Percentiles rank a stretch among this genome's conserved stretches.
Evolutionary conservation across 108 stramenopile species (phyloP).

Genomic region (Skeletonema costatum): DNA sequence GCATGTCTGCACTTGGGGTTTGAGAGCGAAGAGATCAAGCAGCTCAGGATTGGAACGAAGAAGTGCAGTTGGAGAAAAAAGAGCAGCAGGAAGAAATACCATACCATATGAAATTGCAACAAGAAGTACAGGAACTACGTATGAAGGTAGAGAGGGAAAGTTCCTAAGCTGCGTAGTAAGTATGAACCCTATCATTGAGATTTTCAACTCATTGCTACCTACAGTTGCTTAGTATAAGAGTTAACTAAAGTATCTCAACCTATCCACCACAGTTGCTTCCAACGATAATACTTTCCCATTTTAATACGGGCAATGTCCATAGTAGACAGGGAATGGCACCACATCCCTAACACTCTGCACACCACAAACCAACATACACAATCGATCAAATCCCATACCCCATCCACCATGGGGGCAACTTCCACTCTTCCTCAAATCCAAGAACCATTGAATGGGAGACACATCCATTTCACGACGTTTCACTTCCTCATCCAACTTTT

Average conservation of each 20-base stretch:
- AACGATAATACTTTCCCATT: not conserved
- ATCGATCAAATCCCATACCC: conserved; percentile 95
- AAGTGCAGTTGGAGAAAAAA: too few species aligned
- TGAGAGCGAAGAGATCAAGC: too few species aligned
- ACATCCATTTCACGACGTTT: conserved; percentile 71
- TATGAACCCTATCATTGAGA: too few species aligned
- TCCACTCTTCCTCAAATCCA: conserved; percentile 91
- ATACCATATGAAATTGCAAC: too few species aligned
- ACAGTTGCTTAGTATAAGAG: not conserved
- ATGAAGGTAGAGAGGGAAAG: too few species aligned
- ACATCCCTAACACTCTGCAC: conserved; percentile 93
- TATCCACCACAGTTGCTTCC: not conserved
- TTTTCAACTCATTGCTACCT: not conserved
- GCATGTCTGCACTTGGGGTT: too few species aligned
- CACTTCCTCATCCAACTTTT: conserved; percentile 74
- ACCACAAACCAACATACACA: conserved; percentile 87
- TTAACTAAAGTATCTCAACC: not conserved
- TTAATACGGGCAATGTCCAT: conserved; percentile 88
- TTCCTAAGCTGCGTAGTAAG: too few species aligned
- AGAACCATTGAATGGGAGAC: conserved; percentile 86
- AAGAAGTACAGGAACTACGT: too few species aligned
- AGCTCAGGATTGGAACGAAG: too few species aligned
- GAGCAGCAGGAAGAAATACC: too few species aligned
- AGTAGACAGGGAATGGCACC: conserved; percentile 94
- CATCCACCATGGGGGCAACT: conserved; percentile 94